Base-by-base conservation (phyloP, 257 asterid genomes). In the Nicotiana benthamiana region DNA sequence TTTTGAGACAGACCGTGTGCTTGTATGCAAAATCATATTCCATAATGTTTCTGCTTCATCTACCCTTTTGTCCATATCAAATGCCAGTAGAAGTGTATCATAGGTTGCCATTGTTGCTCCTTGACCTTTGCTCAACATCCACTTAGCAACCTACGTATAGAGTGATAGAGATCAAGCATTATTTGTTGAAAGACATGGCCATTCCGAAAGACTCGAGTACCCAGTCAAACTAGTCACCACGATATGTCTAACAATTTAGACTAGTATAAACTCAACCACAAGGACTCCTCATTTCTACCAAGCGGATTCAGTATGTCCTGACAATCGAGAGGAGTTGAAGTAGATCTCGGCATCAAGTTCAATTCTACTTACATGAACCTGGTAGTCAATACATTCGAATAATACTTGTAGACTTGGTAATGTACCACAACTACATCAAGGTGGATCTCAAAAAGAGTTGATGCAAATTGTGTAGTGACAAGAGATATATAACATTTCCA, bases 21-120 rank as follows among this genome's bases (percentile, higher is more conserved):
- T 91, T 22, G 88, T 82, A 20, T 85, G 91, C 83, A 95, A 85
- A 85, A 93, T 92, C 93, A 90, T 88, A 87, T 95, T 80, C 98
- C 99, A 95, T 70, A 95, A 80, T 22, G 30, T 83, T 86, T 85
- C 92, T 15, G 97, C 99, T 87, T 95, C 99, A 62, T 91, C 98
- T 80, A 89, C 83, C 86, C 99, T 91, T 57, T 81, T 82, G 59
- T 92, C 99, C 97, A 92, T 89, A 88, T 95, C 99, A 85, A 91
- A 92, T 68, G 99, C 92, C 77, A 90, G 88, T 36, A 95, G 83
- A 86, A 95, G 97, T 83, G 86, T 63, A 82, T 93, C 97, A 79
- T 95, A 95, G 28, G 99, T 95, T 46, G 89, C 97, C 82, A 65
- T 79, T 40, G 82, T 79, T 48, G 82, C 82, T 46, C 82, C 82